Evolutionary conservation across 305 asterid species (phyloP), one percentile per base, ranked within the genome.

Genomic region (Ilex paraguariensis): DNA sequence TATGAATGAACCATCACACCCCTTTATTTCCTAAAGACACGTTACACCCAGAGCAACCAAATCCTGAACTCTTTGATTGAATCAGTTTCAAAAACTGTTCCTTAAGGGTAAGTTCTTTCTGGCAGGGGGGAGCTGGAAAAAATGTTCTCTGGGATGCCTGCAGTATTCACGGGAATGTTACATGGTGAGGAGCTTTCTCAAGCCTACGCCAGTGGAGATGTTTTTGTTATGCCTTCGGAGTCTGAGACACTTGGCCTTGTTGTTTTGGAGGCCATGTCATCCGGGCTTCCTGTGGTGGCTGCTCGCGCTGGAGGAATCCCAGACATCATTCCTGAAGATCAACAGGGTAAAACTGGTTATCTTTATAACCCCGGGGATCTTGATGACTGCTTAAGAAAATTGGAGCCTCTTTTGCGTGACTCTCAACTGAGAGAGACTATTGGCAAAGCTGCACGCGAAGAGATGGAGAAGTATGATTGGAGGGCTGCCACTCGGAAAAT

Each of bases 241-340:
- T 93, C 99, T 0, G 99, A 93, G 73, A 93, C 99, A 5, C 89
- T 93, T 5, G 99, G 99, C 2, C 88, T 84, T 0, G 99, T 93
- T 0, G 97, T 93, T 3, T 63, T 93, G 67, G 99, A 93, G 73
- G 99, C 99, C 31, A 90, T 90, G 99, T 83, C 99, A 3, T 87
- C 99, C 0, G 99, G 99, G 10, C 85, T 93, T 46, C 92, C 99
- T 1, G 99, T 87, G 8, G 90, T 93, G 5, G 99, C 92, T 54
- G 97, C 95, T 30, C 92, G 96, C 50, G 99, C 99, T 0, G 99
- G 99, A 46, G 99, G 99, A 28, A 85, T 93, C 67, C 94, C 92
- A 0, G 99, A 90, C 48, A 93, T 87, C 60, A 77, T 93, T 14
- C 96, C 97, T 0, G 87, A 84, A 12, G 96, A 93, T 11, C 91